phyloP scores from a whole-genome alignment of 192 early-diverging fungal species.

The Neocallimastix lanati region DNA sequence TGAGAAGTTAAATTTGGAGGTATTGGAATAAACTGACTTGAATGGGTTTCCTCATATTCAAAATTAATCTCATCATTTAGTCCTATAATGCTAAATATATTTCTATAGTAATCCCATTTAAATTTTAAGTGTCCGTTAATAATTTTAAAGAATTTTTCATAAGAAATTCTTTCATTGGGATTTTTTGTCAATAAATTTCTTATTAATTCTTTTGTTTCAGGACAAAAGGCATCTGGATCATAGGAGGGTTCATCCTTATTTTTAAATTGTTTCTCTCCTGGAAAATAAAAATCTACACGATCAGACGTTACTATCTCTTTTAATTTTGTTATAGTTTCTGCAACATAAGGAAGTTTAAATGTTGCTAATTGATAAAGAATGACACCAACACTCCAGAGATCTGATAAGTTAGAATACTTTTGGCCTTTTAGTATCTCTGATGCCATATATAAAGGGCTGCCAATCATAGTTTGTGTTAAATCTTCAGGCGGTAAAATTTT shows the following conservation, averaged over 20 bases:
- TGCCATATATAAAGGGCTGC: constrained; percentile 90
- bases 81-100: neutral
- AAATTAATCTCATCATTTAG: neutral
- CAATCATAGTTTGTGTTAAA: constrained; percentile 66
- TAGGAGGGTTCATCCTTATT: neutral
- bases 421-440: constrained; percentile 75
- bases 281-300: too few relatives aligned
- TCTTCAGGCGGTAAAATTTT: constrained; percentile 62
- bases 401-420: constrained; percentile 84
- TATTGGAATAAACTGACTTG: neutral
- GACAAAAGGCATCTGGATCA: neutral
- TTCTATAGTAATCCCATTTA: neutral
- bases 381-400: constrained; percentile 90
- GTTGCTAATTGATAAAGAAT: constrained; percentile 87
- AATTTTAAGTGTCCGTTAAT: neutral
- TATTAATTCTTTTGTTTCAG: constrained; percentile 54
- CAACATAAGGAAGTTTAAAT: constrained; percentile 77
- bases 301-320: too few relatives aligned
- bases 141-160: constrained; percentile 73
- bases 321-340: too few relatives aligned
- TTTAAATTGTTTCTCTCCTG: constrained; percentile 32
- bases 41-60: neutral
- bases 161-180: constrained; percentile 72
- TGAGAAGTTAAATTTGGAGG: too few relatives aligned
- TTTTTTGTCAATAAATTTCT: constrained; percentile 64